phyloP scores from a whole-genome alignment of 2,329 filamentous ascomycete species.

The Penicillium oxalicum region DNA sequence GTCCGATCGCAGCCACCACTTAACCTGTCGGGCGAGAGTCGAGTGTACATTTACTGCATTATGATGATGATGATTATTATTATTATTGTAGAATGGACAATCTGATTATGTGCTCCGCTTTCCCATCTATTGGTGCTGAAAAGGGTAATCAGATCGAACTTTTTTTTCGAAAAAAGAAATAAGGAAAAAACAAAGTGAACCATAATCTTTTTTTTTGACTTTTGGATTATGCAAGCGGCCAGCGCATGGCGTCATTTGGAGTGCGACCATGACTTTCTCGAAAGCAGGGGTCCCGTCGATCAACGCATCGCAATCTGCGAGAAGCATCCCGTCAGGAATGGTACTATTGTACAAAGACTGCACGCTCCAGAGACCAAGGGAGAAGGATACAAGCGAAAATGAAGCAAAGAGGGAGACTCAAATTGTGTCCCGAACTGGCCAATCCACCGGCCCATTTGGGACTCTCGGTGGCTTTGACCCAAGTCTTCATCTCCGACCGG shows the following conservation, averaged over 20 bases:
- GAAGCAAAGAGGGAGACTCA: too few relatives aligned
- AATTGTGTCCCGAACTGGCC: too few relatives aligned
- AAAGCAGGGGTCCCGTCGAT: not conserved
- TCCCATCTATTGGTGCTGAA: too few relatives aligned
- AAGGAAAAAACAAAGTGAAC: not conserved
- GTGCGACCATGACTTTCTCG: conserved; percentile 1
- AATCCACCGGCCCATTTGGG: not conserved
- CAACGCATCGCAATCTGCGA: not conserved
- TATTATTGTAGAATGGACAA: not conserved
- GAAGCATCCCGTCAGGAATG: not conserved
- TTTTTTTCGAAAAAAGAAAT: not conserved
- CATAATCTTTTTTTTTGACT: not conserved
- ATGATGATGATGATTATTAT: not conserved
- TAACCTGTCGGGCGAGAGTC: too few relatives aligned
- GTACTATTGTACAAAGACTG: too few relatives aligned
- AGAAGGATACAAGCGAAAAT: too few relatives aligned
- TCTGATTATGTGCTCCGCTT: not conserved
- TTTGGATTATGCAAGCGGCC: conserved; percentile 12
- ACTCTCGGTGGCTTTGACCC: not conserved
- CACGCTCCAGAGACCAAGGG: too few relatives aligned
- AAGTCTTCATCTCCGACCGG: not conserved
- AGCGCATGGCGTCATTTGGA: conserved; percentile 1
- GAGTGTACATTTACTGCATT: too few relatives aligned
- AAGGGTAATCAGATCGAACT: not conserved
- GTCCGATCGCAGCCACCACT: not conserved